A percentile compares a stretch with the other conserved stretches of the same genome.
Evolutionary conservation across 371 early-diverging fungal species (phyloP).

Genomic region (Capillidium heterosporum): DNA sequence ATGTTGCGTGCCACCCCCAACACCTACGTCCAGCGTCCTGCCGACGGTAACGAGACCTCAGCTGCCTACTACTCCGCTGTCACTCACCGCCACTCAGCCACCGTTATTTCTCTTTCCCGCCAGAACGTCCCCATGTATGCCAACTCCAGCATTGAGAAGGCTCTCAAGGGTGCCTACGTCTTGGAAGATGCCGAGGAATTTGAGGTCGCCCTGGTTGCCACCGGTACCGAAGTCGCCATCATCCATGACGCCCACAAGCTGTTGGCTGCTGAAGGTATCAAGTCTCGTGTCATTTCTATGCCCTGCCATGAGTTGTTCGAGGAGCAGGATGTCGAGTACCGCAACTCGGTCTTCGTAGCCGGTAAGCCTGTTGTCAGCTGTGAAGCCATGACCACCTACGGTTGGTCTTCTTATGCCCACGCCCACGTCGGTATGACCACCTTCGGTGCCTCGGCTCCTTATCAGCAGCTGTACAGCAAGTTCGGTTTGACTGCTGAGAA

Average conservation of each 20-base stretch:
- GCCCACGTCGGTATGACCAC: constrained; percentile 82
- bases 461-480: constrained; percentile 54
- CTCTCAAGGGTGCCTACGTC: constrained; percentile 63
- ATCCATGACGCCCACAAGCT: constrained; percentile 67
- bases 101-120: constrained; percentile 82
- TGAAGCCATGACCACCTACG: constrained; percentile 88
- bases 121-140: constrained; percentile 88
- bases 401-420: constrained; percentile 91
- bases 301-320: constrained; percentile 92
- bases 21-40: constrained; percentile 76
- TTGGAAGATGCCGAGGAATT: constrained; percentile 39
- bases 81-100: constrained; percentile 45
- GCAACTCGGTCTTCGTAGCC: constrained; percentile 54
- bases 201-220: constrained; percentile 63
- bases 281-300: constrained; percentile 86
- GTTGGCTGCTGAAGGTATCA: constrained; percentile 33
- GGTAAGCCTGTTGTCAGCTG: constrained; percentile 72
- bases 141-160: constrained; percentile 60
- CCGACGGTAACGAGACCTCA: constrained; percentile 92
- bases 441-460: constrained; percentile 90
- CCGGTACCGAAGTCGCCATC: constrained; percentile 93
- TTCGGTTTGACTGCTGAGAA: constrained; percentile 65
- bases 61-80: constrained; percentile 78
- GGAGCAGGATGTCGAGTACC: constrained; percentile 75
- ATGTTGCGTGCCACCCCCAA: constrained; percentile 91